Evolutionary conservation across 2,329 filamentous ascomycete genomes (phyloP).

Genomic region (Sordariomycetes sp.): DNA sequence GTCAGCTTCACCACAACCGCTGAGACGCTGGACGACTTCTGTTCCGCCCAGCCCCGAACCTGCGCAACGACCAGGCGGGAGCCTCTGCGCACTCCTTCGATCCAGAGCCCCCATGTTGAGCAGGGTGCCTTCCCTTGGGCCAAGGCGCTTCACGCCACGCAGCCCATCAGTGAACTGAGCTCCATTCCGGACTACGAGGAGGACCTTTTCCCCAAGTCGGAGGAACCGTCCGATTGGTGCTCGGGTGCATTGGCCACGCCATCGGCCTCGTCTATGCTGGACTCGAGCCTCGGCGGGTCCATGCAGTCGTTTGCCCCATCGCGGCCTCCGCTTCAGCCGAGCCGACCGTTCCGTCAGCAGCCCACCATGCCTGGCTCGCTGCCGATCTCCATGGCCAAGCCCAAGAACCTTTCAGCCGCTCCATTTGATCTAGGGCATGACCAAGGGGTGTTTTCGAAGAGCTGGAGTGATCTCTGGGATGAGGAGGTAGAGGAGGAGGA

Average conservation of each 20-base stretch:
- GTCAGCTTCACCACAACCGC: constrained; percentile 91
- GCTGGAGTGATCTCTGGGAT: constrained; percentile 98
- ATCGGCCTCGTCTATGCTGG: constrained; percentile 73
- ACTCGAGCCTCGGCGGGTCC: constrained; percentile 72
- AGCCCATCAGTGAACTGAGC: constrained; percentile 68
- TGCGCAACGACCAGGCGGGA: constrained; percentile 72
- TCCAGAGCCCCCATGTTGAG: constrained; percentile 77
- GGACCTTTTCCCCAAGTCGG: constrained; percentile 75
- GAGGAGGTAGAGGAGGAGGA: constrained; percentile 59
- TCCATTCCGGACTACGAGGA: constrained; percentile 74
- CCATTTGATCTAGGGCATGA: constrained; percentile 71
- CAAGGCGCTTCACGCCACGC: constrained; percentile 71
- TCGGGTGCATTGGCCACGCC: constrained; percentile 67
- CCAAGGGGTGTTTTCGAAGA: constrained; percentile 80
- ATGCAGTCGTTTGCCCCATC: constrained; percentile 60
- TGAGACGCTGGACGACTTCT: constrained; percentile 88
- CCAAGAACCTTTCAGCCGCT: constrained; percentile 58
- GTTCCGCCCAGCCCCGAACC: constrained; percentile 65
- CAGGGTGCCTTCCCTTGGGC: constrained; percentile 88
- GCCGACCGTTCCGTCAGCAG: constrained; percentile 32
- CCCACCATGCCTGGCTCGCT: constrained; percentile 48
- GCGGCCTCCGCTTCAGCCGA: constrained; percentile 18
- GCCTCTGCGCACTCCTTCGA: constrained; percentile 87
- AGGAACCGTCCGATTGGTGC: constrained; percentile 66
- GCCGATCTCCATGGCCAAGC: constrained; percentile 70